These are phyloP conservation scores for Cystobasidium sp. DNA, from an alignment of 1,284 basidiomycete species.

Conservation along the genomic window DNA sequence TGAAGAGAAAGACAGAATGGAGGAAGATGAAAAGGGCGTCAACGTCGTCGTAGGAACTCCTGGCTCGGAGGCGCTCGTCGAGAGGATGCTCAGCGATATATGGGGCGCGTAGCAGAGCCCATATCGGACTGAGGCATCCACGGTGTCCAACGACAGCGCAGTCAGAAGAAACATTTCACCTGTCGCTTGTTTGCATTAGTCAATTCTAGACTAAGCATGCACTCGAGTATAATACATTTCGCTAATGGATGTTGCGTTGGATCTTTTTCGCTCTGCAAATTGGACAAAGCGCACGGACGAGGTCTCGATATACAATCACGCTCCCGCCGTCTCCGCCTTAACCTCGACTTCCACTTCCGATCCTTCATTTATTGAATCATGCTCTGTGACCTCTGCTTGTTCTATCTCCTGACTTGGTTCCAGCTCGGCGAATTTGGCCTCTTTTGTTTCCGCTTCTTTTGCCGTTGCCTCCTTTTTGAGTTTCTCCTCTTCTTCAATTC, in stretches of 20 bases:
- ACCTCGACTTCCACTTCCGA: neutral
- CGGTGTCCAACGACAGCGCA: neutral
- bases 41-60: constrained; percentile 37
- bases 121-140: neutral
- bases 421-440: no score
- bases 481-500: constrained; percentile 7
- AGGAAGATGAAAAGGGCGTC: constrained; percentile 13
- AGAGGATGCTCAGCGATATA: constrained; percentile 30
- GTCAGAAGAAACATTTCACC: no score
- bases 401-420: neutral
- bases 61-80: constrained; percentile 37
- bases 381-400: neutral
- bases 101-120: constrained; percentile 19
- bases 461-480: neutral
- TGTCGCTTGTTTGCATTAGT: no score
- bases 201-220: no score
- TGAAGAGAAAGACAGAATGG: neutral
- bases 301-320: no score
- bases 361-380: neutral
- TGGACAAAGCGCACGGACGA: no score
- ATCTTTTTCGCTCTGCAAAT: no score
- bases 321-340: neutral
- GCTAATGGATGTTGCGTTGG: no score
- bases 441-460: neutral
- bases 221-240: no score